These are phyloP conservation scores for Cladosporium sp. DNA, from an alignment of 2,329 filamentous ascomycete genomes.

Conservation along the genomic window DNA sequence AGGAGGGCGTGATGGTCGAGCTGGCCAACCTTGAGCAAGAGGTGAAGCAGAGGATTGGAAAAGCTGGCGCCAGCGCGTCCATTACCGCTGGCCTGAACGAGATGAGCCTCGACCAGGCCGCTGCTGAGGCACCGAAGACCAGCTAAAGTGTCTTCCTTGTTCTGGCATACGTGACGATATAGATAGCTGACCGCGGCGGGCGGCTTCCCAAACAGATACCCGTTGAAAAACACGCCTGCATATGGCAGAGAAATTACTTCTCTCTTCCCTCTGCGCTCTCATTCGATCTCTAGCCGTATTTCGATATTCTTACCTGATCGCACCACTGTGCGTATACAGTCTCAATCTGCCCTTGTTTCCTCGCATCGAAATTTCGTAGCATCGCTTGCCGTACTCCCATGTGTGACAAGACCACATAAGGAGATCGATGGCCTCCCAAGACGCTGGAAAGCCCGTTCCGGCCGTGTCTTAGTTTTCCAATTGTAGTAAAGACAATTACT, in stretches of 20 bases:
- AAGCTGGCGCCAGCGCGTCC: slow-evolving; percentile 9
- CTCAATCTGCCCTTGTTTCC: too few relatives aligned
- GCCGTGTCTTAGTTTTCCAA: too few relatives aligned
- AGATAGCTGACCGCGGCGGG: slow-evolving; percentile 1
- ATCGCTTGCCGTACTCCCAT: too few relatives aligned
- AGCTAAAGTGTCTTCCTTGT: slow-evolving; percentile 1
- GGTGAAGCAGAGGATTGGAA: slow-evolving; percentile 48
- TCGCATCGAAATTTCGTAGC: too few relatives aligned
- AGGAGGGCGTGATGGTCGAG: slow-evolving; percentile 74
- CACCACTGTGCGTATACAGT: too few relatives aligned
- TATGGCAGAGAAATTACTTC: background rate
- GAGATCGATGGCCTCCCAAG: too few relatives aligned
- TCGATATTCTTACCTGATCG: too few relatives aligned
- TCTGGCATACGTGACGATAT: background rate
- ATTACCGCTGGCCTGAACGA: slow-evolving; percentile 18
- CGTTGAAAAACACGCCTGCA: slow-evolving; percentile 5
- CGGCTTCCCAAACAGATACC: slow-evolving; percentile 7
- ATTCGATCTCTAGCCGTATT: too few relatives aligned
- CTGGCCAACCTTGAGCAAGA: slow-evolving; percentile 58
- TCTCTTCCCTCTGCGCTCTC: background rate
- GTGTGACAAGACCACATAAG: too few relatives aligned
- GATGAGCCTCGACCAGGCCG: slow-evolving; percentile 21
- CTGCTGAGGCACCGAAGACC: slow-evolving; percentile 17
- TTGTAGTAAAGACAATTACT: too few relatives aligned
- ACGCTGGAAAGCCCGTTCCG: too few relatives aligned